Conservation (phyloP, 2,329 filamentous ascomycete species). For the Xylaria sp. region DNA sequence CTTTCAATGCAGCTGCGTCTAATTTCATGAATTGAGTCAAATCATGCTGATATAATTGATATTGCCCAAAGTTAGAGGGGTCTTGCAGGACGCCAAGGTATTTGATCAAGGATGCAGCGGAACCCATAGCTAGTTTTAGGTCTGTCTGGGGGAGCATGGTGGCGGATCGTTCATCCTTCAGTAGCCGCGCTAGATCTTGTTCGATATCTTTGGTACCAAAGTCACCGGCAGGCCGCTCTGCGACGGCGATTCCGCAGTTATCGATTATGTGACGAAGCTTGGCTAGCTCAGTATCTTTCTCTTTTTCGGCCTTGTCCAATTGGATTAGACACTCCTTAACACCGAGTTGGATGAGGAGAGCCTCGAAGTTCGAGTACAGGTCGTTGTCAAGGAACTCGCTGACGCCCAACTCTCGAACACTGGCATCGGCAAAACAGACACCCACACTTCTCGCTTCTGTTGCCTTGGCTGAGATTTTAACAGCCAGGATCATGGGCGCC, state of each 20-base stretch:
- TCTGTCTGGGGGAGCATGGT: constrained; percentile 88
- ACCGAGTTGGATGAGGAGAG: constrained; percentile 92
- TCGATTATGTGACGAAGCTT: constrained; percentile 92
- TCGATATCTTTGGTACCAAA: constrained; percentile 94
- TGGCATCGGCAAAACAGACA: constrained; percentile 97
- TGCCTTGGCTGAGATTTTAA: constrained; percentile 91
- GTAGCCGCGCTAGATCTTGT: constrained; percentile 86
- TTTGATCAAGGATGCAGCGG: constrained; percentile 91
- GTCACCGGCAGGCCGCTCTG: constrained; percentile 79
- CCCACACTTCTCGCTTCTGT: constrained; percentile 86
- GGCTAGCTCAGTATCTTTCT: constrained; percentile 85
- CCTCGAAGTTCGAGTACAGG: constrained; percentile 97
- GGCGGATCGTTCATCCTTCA: constrained; percentile 85
- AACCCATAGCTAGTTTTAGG: constrained; percentile 94
- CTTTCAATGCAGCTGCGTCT: constrained; percentile 91
- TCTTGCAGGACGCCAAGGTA: constrained; percentile 93
- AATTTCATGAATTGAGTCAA: constrained; percentile 98
- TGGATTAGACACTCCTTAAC: constrained; percentile 94
- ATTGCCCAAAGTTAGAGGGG: constrained; percentile 94
- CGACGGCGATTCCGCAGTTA: constrained; percentile 89
- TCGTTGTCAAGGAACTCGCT: constrained; percentile 99
- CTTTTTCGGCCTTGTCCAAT: constrained; percentile 79
- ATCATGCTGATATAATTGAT: constrained; percentile 96
- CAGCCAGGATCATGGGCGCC: constrained; percentile 92
- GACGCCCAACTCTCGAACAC: constrained; percentile 92